Evolutionary conservation across 345 rosid species (phyloP).

Genomic region (Gossypium australe): DNA sequence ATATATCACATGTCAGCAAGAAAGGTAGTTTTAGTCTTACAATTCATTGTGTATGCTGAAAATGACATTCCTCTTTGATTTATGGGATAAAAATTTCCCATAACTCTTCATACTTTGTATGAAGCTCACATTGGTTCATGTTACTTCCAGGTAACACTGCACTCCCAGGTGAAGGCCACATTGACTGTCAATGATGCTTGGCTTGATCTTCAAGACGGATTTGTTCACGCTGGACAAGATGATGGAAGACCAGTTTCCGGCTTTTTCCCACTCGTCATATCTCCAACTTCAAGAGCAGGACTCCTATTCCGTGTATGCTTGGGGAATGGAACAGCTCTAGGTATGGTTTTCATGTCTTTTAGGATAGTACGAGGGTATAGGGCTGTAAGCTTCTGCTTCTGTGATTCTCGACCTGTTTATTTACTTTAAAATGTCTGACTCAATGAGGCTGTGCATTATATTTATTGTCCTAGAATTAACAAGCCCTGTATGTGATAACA

Average conservation of each 20-base stretch:
- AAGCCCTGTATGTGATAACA: background rate
- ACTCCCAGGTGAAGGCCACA: constrained; percentile 85
- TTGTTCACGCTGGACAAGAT: constrained; percentile 53
- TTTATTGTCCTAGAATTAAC: background rate
- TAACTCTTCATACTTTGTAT: background rate
- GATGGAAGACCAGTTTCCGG: constrained; percentile 79
- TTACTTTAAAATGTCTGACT: background rate
- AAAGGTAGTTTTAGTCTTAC: background rate
- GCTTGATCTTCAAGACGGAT: constrained; percentile 94
- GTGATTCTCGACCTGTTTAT: background rate
- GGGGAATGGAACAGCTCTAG: constrained; percentile 44
- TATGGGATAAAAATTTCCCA: background rate
- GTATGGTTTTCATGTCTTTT: constrained; percentile 27
- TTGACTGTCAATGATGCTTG: constrained; percentile 79
- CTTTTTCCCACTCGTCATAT: constrained; percentile 76
- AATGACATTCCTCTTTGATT: background rate
- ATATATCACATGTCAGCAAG: background rate
- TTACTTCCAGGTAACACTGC: constrained; percentile 65
- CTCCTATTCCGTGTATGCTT: constrained; percentile 65
- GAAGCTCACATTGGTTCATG: constrained; percentile 7
- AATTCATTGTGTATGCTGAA: background rate
- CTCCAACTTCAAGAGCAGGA: constrained; percentile 77
- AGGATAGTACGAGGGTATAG: background rate
- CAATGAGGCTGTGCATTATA: background rate
- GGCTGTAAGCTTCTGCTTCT: background rate